Evolutionary conservation across 257 asterid species (phyloP).

Genomic region (Linaria vulgaris): DNA sequence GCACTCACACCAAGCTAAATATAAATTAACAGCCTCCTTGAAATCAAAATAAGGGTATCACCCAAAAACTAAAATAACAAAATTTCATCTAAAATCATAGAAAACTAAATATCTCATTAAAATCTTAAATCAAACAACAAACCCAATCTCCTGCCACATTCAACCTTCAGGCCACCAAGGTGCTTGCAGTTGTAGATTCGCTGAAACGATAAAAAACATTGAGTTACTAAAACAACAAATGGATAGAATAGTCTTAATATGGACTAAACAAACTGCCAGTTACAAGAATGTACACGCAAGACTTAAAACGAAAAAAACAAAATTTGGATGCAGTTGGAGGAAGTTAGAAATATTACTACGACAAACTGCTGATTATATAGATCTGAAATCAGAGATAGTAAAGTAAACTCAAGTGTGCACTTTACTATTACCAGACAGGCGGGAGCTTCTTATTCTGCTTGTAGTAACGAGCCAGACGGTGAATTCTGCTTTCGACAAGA

Average conservation of each 20-base stretch:
- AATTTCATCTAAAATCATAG: too few relatives aligned
- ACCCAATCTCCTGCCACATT: too few relatives aligned
- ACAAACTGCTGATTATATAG: too few relatives aligned
- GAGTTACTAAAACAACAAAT: not conserved
- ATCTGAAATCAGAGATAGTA: not conserved
- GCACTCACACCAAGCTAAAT: too few relatives aligned
- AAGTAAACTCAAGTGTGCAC: not conserved
- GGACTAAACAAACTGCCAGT: too few relatives aligned
- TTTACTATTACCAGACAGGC: conserved; percentile 87
- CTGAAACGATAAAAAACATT: conserved; percentile 23
- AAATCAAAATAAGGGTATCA: too few relatives aligned
- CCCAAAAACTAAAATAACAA: too few relatives aligned
- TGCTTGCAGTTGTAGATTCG: conserved; percentile 56
- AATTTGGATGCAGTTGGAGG: not conserved
- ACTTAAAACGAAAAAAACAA: not conserved
- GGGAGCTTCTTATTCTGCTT: conserved; percentile 95
- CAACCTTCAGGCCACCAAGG: conserved; percentile 42
- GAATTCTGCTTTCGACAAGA: conserved; percentile 91
- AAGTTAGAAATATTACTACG: too few relatives aligned
- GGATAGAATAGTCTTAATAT: not conserved
- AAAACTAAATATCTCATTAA: too few relatives aligned
- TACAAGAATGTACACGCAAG: too few relatives aligned
- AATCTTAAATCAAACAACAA: too few relatives aligned
- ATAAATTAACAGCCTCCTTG: too few relatives aligned
- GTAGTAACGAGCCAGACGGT: conserved; percentile 93